Base-by-base conservation (phyloP, 2,329 filamentous ascomycete genomes). In the Talaromyces sp. region DNA sequence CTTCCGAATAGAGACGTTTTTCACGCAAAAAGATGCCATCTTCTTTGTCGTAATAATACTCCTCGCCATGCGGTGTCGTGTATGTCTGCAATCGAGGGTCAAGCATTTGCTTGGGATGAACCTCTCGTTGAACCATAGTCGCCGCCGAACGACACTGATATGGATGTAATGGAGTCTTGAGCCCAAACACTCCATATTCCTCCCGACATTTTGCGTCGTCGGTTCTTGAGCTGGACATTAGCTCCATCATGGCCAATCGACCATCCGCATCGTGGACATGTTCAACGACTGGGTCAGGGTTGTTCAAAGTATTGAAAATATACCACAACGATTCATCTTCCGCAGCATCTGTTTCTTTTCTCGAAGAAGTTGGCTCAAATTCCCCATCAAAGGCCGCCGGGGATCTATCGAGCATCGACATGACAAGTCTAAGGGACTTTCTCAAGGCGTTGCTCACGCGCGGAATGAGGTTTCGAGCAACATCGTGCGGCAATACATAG, bases 111-210 rank as follows among this genome's bases (percentile, higher is more conserved):
- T 81, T 80, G 0, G 89, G 85, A 24, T 86, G 81, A 6, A 82
- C 75, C 73, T 97, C 93, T 57, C 88, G 86, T 70, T 94, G 88
- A 19, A 96, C 76, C 92, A 97, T 97, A 29, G 88, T 72, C 3
- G 90, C 90, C 0, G 89, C 88, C 0, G 92, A 93, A 51, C 88
- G 83, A 56, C 87, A 83, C 71, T 97, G 93, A 67, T 96, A 95
- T 0, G 84, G 81, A 69, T 94, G 90, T 0, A 97, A 77, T 0
- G 76, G 75, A 0, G 90, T 90, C 60, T 76, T 75, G 27, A 81
- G 69, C 32, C 77, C 74, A 55, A 67, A 52, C 6, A 77, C 66
- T 32, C 68, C 62, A 38, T 63, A 63, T 50, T 61, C 63, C 24
- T 65, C 64, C 17, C 65, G 57, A n/a, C 35, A 27, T 21, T 62